Evolutionary conservation across 148 eudicot genomes (phyloP), one percentile per base, ranked within the genome.

Genomic region (Silene uniflora): DNA sequence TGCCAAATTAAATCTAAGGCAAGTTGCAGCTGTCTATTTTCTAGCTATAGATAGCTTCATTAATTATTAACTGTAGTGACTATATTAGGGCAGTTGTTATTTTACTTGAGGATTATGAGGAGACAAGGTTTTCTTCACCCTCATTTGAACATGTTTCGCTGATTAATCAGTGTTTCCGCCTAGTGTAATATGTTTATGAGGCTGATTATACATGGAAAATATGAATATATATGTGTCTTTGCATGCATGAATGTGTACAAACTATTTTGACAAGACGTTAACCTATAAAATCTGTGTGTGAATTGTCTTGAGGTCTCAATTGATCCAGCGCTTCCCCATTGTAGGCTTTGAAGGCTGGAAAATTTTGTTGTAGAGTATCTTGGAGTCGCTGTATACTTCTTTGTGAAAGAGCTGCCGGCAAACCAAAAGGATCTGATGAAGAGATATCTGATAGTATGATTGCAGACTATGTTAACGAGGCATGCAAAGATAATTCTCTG

Each of bases 321-420:
- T 66, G 60, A 52, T 52, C 35, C 62, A 24, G 7, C 27, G 62
- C 68, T 67, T 67, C 49, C 32, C 58, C 22, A 21, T 71, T 73
- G 83, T 86, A 95, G 99, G 93, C 97, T 63, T 77, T 81, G 12
- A 75, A 86, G 79, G 88, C 86, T 29, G 62, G 88, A 74, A 83
- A 92, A 69, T 76, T 88, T 62, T 85, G 91, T 74, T 95, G 89
- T 75, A 86, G 73, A 80, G 93, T 89, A 35, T 85, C 91, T 63
- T 95, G 99, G 97, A 79, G 68, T 56, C 79, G 86, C 80, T 83
- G 90, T 73, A 65, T 89, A 71, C 59, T 75, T 83, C 84, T 90
- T 62, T 89, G 90, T 73, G 72, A 90, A 79, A 78, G 80, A 63
- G 71, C 73, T 74, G 72, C 65, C 19, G 79, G 84, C 70, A 81